Evolutionary conservation across 305 asterid species (phyloP), one percentile per base, ranked within the genome.

Genomic region (Fraxinus latifolia): DNA sequence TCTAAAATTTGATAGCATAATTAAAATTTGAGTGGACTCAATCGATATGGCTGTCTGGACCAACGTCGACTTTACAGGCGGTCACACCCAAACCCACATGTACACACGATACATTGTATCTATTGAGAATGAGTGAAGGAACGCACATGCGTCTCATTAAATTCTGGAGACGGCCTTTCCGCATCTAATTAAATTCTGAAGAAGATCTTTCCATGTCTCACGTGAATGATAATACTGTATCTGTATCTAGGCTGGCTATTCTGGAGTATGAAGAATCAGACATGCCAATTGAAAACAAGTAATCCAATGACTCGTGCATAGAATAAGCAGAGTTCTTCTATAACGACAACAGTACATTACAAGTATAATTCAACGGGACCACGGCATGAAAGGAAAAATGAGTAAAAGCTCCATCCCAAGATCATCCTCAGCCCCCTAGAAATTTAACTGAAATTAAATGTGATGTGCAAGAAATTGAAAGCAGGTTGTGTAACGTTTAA

Each of bases 181-280:
- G 15, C 82, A 83, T n/a, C 79, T 82, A 83, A 11, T 85, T 85
- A 75, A 85, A 67, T 79, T 58, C 60, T 2, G 7, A 65, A 19
- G 5, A 11, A 47, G 39, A 82, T 83, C 81, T 79, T 79, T 85
- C 87, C 77, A 72, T 68, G n/a, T 79, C 80, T 79, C 85, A 34
- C 82, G 55, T 82, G 81, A 32, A 58, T 73, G 47, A 60, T 68
- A 23, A n/a, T 76, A 3, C 62, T 21, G 12, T 39, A 9, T 2
- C 3, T 9, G 3, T 9, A 79, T 79, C 29, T 75, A 47, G 19
- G 58, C 58, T 23, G n/a, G 9, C 5, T 73, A 11, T n/a, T 34
- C 7, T 17, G 21, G 37, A 73, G 37, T 1, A 12, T 47, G 58
- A 47, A 47, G 19, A 47, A 47, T 44, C 55, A 44, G 55, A 14